A percentile compares a stretch with the other conserved stretches of the same genome.
phyloP scores from a whole-genome alignment of 495 filamentous ascomycete genomes.

The Delitschia confertaspora region DNA sequence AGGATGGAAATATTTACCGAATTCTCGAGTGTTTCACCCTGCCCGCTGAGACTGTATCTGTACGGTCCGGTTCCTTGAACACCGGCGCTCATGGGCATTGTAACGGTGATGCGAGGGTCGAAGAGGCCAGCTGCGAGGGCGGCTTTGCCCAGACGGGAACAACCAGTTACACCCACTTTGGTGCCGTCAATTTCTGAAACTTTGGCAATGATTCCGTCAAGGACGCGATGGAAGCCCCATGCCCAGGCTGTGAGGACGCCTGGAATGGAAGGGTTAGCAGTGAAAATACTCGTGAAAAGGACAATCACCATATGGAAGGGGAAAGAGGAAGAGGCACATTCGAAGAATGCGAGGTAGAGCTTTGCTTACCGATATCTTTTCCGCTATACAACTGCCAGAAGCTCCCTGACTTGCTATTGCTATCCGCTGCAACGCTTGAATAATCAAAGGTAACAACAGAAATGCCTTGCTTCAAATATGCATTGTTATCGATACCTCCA shows the following conservation, averaged over 20 bases:
- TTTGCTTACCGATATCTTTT: slow-evolving; percentile 40
- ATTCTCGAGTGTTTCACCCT: slow-evolving; percentile 48
- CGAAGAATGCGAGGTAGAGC: background rate
- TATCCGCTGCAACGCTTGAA: slow-evolving; percentile 42
- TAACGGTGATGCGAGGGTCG: slow-evolving; percentile 45
- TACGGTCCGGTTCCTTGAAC: slow-evolving; percentile 47
- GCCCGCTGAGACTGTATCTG: slow-evolving; percentile 43
- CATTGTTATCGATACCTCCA: slow-evolving; percentile 46
- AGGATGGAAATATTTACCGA: slow-evolving; percentile 27
- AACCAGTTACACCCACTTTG: slow-evolving; percentile 45
- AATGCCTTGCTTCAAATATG: slow-evolving; percentile 43
- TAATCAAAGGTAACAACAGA: slow-evolving; percentile 47
- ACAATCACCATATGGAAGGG: no score
- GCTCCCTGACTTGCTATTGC: slow-evolving; percentile 43
- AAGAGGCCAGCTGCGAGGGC: slow-evolving; percentile 45
- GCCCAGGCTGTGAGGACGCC: slow-evolving; percentile 46
- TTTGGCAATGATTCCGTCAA: slow-evolving; percentile 43
- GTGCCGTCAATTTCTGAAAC: slow-evolving; percentile 43
- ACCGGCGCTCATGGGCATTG: slow-evolving; percentile 48
- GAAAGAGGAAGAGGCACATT: no score
- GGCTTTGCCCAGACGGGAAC: slow-evolving; percentile 45
- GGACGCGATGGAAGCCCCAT: slow-evolving; percentile 46
- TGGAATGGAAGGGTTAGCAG: slow-evolving; percentile 12
- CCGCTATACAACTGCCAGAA: slow-evolving; percentile 48
- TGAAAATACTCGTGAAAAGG: background rate